These are phyloP conservation scores for Xylaria sp. DNA, from an alignment of 2,329 filamentous ascomycete genomes.

Conservation along the genomic window DNA sequence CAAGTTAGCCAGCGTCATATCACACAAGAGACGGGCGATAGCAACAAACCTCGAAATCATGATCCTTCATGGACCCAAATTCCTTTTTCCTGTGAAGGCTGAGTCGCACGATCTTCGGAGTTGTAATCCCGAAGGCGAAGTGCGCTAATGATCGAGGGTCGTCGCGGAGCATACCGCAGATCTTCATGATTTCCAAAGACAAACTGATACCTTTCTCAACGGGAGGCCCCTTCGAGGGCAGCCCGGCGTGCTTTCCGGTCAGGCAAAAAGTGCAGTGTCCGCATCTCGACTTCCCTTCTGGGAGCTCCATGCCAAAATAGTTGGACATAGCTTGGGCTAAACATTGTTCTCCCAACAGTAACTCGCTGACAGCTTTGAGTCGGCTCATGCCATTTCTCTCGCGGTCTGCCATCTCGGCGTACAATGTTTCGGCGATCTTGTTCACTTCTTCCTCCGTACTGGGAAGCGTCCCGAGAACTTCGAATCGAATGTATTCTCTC, in stretches of 20 bases:
- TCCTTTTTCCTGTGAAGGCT: conserved; percentile 41
- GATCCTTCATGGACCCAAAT: conserved; percentile 51
- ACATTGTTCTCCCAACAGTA: conserved; percentile 49
- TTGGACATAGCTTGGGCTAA: conserved; percentile 47
- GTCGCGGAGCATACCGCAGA: conserved; percentile 36
- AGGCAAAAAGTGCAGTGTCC: conserved; percentile 51
- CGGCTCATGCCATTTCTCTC: conserved; percentile 51
- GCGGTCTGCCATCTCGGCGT: conserved; percentile 44
- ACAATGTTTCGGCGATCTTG: conserved; percentile 42
- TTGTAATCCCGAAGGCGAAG: conserved; percentile 58
- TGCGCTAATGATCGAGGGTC: conserved; percentile 55
- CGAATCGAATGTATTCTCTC: conserved; percentile 51
- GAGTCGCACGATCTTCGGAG: conserved; percentile 46
- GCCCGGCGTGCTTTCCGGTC: conserved; percentile 34
- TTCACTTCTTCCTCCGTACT: conserved; percentile 37
- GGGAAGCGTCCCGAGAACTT: conserved; percentile 45
- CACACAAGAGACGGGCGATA: too few species aligned
- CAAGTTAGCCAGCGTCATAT: conserved; percentile 6
- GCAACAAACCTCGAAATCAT: conserved; percentile 45
- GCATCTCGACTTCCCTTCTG: conserved; percentile 40
- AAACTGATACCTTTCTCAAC: conserved; percentile 37
- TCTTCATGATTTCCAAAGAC: too few species aligned
- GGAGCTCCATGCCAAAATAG: conserved; percentile 53
- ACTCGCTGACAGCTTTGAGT: conserved; percentile 44
- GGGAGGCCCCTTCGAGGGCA: conserved; percentile 37